Conservation (phyloP, 2,329 filamentous ascomycete species). For the Epichloe baconii region DNA sequence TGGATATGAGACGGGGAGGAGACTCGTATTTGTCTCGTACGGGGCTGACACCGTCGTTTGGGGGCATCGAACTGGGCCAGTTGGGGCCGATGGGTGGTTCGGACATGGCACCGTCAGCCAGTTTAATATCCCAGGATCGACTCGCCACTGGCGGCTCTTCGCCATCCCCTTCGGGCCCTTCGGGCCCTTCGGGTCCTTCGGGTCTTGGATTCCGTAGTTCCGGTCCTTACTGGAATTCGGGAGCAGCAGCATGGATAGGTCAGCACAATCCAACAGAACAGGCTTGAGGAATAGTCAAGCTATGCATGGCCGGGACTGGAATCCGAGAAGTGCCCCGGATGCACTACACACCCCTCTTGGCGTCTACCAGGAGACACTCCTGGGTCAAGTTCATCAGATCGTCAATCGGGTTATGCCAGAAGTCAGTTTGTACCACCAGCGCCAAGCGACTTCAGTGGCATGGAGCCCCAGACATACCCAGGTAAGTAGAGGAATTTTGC, state of each 20-base stretch:
- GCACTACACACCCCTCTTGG: not conserved
- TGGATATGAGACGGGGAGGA: conserved; percentile 53
- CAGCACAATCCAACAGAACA: not conserved
- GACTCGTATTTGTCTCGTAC: conserved; percentile 56
- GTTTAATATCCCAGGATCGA: conserved; percentile 39
- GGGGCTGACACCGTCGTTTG: conserved; percentile 54
- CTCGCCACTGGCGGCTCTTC: conserved; percentile 39
- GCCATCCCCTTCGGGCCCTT: conserved; percentile 32
- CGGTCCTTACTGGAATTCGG: conserved; percentile 2
- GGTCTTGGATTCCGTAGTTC: conserved; percentile 13
- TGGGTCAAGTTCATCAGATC: conserved; percentile 31
- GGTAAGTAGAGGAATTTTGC: conserved; percentile 24
- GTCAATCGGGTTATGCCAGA: conserved; percentile 15
- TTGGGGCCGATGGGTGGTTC: conserved; percentile 34
- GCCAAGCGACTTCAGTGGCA: conserved; percentile 28
- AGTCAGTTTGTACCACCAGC: conserved; percentile 20
- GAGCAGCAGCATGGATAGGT: not conserved
- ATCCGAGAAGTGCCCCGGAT: not conserved
- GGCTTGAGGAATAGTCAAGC: not conserved
- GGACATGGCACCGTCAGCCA: conserved; percentile 45
- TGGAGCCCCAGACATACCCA: conserved; percentile 39
- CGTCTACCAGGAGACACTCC: not conserved
- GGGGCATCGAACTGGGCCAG: conserved; percentile 51
- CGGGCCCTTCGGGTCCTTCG: conserved; percentile 36
- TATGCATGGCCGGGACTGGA: not conserved